phyloP scores from a whole-genome alignment of 1,284 basidiomycete genomes.

The Trametes versicolor region DNA sequence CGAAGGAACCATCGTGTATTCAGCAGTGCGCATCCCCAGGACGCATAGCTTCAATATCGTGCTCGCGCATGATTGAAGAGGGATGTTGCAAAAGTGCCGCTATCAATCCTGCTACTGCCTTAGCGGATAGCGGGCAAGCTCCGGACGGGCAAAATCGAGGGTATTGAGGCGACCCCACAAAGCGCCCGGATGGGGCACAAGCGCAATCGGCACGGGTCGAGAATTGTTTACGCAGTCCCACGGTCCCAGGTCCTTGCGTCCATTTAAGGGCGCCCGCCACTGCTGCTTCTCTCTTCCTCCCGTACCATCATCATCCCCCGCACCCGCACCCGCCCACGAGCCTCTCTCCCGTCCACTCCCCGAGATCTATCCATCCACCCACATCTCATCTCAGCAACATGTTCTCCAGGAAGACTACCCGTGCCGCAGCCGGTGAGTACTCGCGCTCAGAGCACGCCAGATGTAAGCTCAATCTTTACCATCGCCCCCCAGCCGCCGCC shows the following conservation, averaged over 20 bases:
- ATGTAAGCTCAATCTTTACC: conserved; percentile 13
- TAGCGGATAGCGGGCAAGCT: not conserved
- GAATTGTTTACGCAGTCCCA: not conserved
- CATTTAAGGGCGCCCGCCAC: conserved; percentile 12
- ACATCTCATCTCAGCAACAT: conserved; percentile 6
- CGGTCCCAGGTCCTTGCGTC: conserved; percentile 3
- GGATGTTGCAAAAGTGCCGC: not conserved
- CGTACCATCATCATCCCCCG: conserved; percentile 23
- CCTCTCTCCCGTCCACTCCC: not conserved
- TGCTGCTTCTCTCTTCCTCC: conserved; percentile 3
- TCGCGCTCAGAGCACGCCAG: not conserved
- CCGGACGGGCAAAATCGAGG: not conserved
- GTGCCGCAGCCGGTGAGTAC: conserved; percentile 24
- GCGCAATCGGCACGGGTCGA: conserved; percentile 1
- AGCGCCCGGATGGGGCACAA: conserved; percentile 8
- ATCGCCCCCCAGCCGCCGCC: conserved; percentile 16
- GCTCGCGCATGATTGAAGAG: too few species aligned
- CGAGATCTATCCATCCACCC: not conserved
- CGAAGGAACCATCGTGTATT: too few species aligned
- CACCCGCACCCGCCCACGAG: not conserved
- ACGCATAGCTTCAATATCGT: too few species aligned
- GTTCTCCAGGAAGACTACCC: conserved; percentile 25
- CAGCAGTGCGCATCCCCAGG: too few species aligned
- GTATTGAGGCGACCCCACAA: not conserved
- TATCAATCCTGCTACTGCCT: not conserved